Evolutionary conservation across 2,329 filamentous ascomycete species (phyloP).

Genomic region (Tolypocladium paradoxum): DNA sequence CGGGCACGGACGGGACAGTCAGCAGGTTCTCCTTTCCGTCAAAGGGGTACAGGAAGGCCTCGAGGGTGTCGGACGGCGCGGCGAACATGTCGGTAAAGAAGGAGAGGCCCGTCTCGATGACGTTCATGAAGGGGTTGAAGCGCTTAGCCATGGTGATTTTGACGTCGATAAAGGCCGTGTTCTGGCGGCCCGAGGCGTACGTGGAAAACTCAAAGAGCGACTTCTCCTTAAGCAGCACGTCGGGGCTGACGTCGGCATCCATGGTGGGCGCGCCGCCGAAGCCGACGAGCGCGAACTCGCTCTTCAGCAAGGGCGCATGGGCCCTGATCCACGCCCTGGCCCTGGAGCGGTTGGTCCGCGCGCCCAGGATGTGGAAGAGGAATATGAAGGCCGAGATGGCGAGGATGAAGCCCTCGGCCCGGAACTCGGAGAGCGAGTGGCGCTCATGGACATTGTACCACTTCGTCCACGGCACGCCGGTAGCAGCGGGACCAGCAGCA

Average conservation of each 20-base stretch:
- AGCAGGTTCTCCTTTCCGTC: conserved; percentile 79
- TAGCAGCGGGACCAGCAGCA: conserved; percentile 33
- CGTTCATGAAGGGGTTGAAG: conserved; percentile 62
- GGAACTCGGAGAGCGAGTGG: conserved; percentile 73
- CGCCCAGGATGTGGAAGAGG: conserved; percentile 70
- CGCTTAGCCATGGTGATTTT: conserved; percentile 73
- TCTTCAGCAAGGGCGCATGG: conserved; percentile 59
- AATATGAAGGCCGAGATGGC: conserved; percentile 65
- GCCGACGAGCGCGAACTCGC: conserved; percentile 81
- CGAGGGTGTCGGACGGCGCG: conserved; percentile 58
- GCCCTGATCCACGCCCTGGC: conserved; percentile 71
- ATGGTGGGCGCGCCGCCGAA: conserved; percentile 51
- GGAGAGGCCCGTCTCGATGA: conserved; percentile 55
- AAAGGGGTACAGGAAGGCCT: conserved; percentile 75
- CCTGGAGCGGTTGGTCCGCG: conserved; percentile 67
- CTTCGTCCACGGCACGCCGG: conserved; percentile 64
- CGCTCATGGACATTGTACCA: conserved; percentile 98
- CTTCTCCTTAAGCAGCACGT: conserved; percentile 66
- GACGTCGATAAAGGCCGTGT: conserved; percentile 82
- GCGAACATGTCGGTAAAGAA: conserved; percentile 73
- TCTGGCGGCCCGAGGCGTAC: conserved; percentile 87
- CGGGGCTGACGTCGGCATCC: conserved; percentile 28
- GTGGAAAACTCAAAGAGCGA: conserved; percentile 75
- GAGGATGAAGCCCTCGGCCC: conserved; percentile 73
- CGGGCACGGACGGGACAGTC: conserved; percentile 57